Evolutionary conservation across 1,284 basidiomycete species (phyloP), one percentile per base, ranked within the genome.

Genomic region (Sporisorium scitamineum): DNA sequence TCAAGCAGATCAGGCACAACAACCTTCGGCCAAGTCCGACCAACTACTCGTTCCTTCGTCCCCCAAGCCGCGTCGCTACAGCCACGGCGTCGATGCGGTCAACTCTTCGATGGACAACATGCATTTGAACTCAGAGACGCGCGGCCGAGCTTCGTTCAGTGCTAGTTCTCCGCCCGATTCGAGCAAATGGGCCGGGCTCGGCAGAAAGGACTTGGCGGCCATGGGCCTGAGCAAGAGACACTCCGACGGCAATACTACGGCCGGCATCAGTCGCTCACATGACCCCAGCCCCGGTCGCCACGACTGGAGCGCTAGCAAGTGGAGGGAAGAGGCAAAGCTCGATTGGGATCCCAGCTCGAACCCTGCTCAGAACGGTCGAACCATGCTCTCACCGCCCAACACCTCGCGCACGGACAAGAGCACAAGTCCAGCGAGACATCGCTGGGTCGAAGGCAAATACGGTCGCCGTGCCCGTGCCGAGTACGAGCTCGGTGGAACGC

Each of bases 401-500:
- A 24, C 26, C 16, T 14, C 34, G 11, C 62, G 58, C 31, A 37
- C 31, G 8, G 61, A 72, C n/a, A 64, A 60, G 22, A 62, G 59
- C 29, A 31, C 56, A 7, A 72, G 64, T 39, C 64, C 70, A 18
- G 65, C 65, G 2, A 64, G 67, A 58, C 63, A 67, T 32, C 62
- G 81, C 41, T 78, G 85, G 83, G 70, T 82, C 27, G 57, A 85
- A 71, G 74, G 82, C 52, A 73, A 80, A 54, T 57, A 72, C 16
- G 84, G 82, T 20, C 59, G 86, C 22, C 63, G 85, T 18, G 86
- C 85, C 9, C 72, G 82, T 50, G 86, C 86, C 3, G 85, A 85
- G 51, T 87, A 87, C 66, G 85, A 87, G 65, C 74, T 87, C 0
- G 85, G 80, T 20, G 86, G 86, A 0, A 86, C 85, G 0, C 73